phyloP scores from a whole-genome alignment of 1,139 yeast species.

The Pichia sp. region DNA sequence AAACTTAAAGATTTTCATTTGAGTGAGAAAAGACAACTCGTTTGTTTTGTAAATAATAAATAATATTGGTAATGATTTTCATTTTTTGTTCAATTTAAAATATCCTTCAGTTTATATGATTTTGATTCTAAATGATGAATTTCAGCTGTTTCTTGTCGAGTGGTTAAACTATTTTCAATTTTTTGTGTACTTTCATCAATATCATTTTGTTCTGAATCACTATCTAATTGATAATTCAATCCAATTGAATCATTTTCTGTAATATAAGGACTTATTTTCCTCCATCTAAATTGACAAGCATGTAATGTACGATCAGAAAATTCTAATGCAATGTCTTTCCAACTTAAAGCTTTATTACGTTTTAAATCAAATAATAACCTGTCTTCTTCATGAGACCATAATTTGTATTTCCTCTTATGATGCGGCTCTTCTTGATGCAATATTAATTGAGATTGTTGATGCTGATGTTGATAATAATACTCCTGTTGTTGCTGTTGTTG shows the following conservation, averaged over 20 bases:
- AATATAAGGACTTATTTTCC: conserved; percentile 14
- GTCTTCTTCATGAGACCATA: conserved; percentile 19
- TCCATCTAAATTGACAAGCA: conserved; percentile 21
- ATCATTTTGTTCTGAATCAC: not conserved
- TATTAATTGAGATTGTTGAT: not conserved
- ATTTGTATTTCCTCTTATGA: conserved; percentile 17
- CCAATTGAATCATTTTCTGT: conserved; percentile 1
- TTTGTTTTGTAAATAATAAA: too few relatives aligned
- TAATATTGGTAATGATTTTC: too few relatives aligned
- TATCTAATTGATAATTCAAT: not conserved
- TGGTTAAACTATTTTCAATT: too few relatives aligned
- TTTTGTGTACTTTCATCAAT: too few relatives aligned
- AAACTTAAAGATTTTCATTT: too few relatives aligned
- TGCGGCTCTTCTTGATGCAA: not conserved
- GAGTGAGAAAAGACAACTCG: too few relatives aligned
- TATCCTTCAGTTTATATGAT: too few relatives aligned
- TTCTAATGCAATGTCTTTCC: conserved; percentile 16
- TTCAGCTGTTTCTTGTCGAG: too few relatives aligned
- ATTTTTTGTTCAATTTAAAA: too few relatives aligned
- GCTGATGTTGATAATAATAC: not conserved
- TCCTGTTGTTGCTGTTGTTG: not conserved
- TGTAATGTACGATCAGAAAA: conserved; percentile 17
- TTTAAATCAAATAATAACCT: conserved; percentile 11
- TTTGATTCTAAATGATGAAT: too few relatives aligned
- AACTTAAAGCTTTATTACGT: conserved; percentile 10